phyloP scores from a whole-genome alignment of 495 filamentous ascomycete species.

The Penicillium paradoxum region DNA sequence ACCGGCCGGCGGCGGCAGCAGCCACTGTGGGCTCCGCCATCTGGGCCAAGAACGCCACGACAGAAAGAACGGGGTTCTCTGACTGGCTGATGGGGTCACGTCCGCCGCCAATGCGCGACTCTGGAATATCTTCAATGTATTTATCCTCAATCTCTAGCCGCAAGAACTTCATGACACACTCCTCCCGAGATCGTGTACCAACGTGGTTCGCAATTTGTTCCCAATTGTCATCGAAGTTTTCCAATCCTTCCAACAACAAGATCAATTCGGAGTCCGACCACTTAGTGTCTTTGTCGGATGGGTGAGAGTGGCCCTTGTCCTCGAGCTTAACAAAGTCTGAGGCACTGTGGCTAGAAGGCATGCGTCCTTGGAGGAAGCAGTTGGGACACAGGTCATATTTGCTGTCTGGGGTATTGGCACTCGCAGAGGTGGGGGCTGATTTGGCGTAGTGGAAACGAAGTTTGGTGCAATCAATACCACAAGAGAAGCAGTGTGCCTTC shows the following conservation, averaged over 20 bases:
- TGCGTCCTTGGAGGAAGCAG: conserved; percentile 77
- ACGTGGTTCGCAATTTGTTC: conserved; percentile 86
- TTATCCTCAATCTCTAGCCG: conserved; percentile 88
- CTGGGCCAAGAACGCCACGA: conserved; percentile 85
- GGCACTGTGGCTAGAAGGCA: conserved; percentile 65
- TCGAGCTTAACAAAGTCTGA: conserved; percentile 82
- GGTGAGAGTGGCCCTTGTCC: conserved; percentile 67
- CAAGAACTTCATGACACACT: conserved; percentile 94
- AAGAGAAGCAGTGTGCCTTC: conserved; percentile 78
- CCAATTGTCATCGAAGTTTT: conserved; percentile 94
- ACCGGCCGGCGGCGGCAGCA: conserved; percentile 80
- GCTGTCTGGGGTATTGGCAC: conserved; percentile 51
- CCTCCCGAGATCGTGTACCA: conserved; percentile 83
- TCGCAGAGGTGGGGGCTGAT: conserved; percentile 49
- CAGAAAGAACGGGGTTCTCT: conserved; percentile 94
- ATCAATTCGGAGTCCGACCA: conserved; percentile 90
- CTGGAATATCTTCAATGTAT: conserved; percentile 72
- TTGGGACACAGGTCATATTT: conserved; percentile 84
- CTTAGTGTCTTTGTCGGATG: conserved; percentile 73
- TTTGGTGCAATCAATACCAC: conserved; percentile 87
- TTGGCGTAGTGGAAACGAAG: conserved; percentile 85
- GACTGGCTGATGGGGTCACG: conserved; percentile 79
- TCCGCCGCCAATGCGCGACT: conserved; percentile 61
- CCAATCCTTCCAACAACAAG: conserved; percentile 79
- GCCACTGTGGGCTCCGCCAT: conserved; percentile 84